phyloP scores from a whole-genome alignment of 148 eudicot species.

The Spergularia marina region DNA sequence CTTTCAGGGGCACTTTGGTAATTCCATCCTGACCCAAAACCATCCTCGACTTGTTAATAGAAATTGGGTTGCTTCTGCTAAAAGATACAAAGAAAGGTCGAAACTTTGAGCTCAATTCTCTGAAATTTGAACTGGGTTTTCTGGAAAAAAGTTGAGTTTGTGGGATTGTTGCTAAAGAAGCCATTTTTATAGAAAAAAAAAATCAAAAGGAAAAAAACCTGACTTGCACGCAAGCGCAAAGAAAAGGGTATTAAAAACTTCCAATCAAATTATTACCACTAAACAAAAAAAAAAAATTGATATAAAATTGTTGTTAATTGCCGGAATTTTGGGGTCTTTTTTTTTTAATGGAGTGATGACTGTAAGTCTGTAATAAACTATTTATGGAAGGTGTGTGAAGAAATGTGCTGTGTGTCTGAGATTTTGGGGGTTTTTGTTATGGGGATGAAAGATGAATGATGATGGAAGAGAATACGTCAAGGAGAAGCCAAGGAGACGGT shows the following conservation, averaged over 20 bases:
- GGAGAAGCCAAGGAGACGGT: background rate
- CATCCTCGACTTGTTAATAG: conserved; percentile 18
- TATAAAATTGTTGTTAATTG: background rate
- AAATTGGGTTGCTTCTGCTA: conserved; percentile 20
- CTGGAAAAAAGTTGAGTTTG: conserved; percentile 27
- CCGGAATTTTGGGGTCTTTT: background rate
- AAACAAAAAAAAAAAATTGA: too few relatives aligned
- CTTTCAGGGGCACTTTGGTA: conserved; percentile 30
- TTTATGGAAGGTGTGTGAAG: background rate
- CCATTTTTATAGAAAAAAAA: conserved; percentile 32
- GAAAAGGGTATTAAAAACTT: too few relatives aligned
- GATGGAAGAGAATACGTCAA: conserved; percentile 13
- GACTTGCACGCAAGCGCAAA: conserved; percentile 31
- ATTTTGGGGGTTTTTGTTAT: background rate
- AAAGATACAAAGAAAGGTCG: conserved; percentile 7
- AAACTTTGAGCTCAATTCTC: conserved; percentile 13
- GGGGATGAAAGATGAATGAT: conserved; percentile 9
- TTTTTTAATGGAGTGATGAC: conserved; percentile 3
- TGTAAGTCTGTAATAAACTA: too few relatives aligned
- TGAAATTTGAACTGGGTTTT: conserved; percentile 28
- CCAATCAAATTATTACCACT: too few relatives aligned
- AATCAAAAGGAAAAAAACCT: background rate
- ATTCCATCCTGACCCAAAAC: conserved; percentile 23
- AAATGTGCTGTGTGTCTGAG: background rate
- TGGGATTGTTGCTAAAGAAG: conserved; percentile 43